Evolutionary conservation across 805 yeast species (phyloP).

Genomic region (Kluyveromyces siamensis): DNA sequence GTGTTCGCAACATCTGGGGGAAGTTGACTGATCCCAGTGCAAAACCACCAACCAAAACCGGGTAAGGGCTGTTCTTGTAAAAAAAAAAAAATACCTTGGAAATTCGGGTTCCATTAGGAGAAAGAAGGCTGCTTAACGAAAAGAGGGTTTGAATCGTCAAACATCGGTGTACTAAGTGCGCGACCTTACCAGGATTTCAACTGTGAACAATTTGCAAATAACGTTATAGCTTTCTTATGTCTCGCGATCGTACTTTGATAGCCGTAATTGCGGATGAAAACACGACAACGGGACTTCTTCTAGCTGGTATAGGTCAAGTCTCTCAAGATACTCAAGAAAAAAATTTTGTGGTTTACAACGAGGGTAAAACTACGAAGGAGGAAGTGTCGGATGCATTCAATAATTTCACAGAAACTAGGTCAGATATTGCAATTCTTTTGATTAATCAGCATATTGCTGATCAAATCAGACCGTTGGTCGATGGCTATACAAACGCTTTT

Average conservation of each 20-base stretch:
- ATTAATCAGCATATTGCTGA: slow-evolving; percentile 96
- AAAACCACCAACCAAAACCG: too few relatives aligned
- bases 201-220: too few relatives aligned
- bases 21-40: too few relatives aligned
- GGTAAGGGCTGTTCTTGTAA: too few relatives aligned
- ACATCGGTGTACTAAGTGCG: too few relatives aligned
- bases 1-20: too few relatives aligned
- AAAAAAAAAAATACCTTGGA: too few relatives aligned
- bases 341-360: slow-evolving; percentile 74
- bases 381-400: slow-evolving; percentile 70
- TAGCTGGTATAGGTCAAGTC: slow-evolving; percentile 93
- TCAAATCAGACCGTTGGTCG: slow-evolving; percentile 72
- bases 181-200: too few relatives aligned
- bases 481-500: slow-evolving; percentile 78
- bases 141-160: too few relatives aligned
- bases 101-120: too few relatives aligned
- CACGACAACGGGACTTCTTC: slow-evolving; percentile 87
- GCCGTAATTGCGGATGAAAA: slow-evolving; percentile 98
- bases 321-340: slow-evolving; percentile 40
- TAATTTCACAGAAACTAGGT: slow-evolving; percentile 60
- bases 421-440: slow-evolving; percentile 85
- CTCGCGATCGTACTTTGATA: slow-evolving; percentile 62
- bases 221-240: slow-evolving; percentile 5
- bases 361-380: slow-evolving; percentile 68
- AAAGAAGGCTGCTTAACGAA: too few relatives aligned